Base-by-base conservation (phyloP, 768 basidiomycete genomes). In the Daedaleopsis nitida region DNA sequence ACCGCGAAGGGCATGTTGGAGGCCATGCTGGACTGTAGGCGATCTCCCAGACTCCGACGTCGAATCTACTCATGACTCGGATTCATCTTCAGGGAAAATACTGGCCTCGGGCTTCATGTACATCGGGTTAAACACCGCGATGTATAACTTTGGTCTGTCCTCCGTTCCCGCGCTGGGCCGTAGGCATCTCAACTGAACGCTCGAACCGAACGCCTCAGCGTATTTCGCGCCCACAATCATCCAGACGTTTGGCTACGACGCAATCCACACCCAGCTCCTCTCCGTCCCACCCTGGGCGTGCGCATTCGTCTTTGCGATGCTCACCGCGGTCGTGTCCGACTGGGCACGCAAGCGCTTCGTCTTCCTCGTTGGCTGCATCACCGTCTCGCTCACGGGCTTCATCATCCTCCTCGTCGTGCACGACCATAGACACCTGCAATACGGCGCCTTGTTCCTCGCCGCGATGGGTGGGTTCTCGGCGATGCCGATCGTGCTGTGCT, bases 101-200 rank as follows among this genome's bases (percentile, higher is more conserved):
- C 60, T 72, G 35, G 57, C 66, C 23, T 68, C 68, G 27, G 71
- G 70, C 19, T 71, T 72, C 58, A 72, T 72, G 70, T 72, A 72
- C 64, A 65, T 72, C 57, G 70, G 70, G 11, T 64, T 72, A 49
- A 64, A 71, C 47, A 67, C 70, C 1, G 67, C 70, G 11, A 70
- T 69, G 4, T 72, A 72, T 55, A 49, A 66, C 39, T 72, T 70
- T 43, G 69, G 70, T 72, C 47, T 32, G 68, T 49, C n/a, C 44
- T 16, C 13, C 19, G 9, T 34, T 12, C 39, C 11, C 17, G 3
- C 39, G 17, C 10, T 42, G 7, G 27, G 13, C 39, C 39, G 39
- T 42, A 13, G 13, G 39, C 39, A 17, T 42, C 5, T 42, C 13
- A 42, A 42, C 39, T 42, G 11, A 21, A 17, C 37, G 13, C 51